Conservation (phyloP, 768 basidiomycete species). For the Lentinula sp. region DNA sequence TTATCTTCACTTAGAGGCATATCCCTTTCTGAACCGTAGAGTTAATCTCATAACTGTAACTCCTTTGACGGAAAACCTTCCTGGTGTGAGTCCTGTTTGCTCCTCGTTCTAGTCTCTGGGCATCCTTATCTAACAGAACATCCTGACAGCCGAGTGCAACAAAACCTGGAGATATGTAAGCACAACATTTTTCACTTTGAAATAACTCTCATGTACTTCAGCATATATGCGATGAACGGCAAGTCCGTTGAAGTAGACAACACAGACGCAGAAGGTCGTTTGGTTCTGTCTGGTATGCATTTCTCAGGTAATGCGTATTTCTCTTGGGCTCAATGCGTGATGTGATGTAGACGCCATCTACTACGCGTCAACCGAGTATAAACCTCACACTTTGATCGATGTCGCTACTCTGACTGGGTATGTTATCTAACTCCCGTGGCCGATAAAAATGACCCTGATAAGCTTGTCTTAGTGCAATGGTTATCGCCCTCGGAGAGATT, state of each 20-base stretch:
- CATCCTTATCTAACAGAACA: conserved; percentile 8
- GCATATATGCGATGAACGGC: conserved; percentile 83
- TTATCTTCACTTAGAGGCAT: no score
- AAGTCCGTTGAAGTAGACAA: conserved; percentile 85
- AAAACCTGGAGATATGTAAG: conserved; percentile 83
- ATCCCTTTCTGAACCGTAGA: conserved; percentile 23
- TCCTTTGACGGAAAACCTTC: conserved; percentile 84
- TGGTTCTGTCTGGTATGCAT: conserved; percentile 63
- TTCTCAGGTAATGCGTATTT: neutral
- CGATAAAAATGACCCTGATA: no score
- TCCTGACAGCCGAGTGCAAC: conserved; percentile 38
- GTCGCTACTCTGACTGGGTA: conserved; percentile 86
- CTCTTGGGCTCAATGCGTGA: neutral
- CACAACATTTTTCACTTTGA: conserved; percentile 1
- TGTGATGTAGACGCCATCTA: conserved; percentile 66
- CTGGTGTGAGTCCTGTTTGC: conserved; percentile 40
- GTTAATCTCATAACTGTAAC: conserved; percentile 70
- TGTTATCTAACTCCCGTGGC: neutral
- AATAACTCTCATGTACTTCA: conserved; percentile 17
- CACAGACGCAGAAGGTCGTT: conserved; percentile 79
- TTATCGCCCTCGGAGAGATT: conserved; percentile 66
- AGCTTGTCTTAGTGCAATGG: conserved; percentile 49
- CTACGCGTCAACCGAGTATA: conserved; percentile 71
- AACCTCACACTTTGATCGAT: conserved; percentile 78
- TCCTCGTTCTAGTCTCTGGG: neutral